Base-by-base conservation (phyloP, 441 rosid genomes). In the Francoa sonchifolia region DNA sequence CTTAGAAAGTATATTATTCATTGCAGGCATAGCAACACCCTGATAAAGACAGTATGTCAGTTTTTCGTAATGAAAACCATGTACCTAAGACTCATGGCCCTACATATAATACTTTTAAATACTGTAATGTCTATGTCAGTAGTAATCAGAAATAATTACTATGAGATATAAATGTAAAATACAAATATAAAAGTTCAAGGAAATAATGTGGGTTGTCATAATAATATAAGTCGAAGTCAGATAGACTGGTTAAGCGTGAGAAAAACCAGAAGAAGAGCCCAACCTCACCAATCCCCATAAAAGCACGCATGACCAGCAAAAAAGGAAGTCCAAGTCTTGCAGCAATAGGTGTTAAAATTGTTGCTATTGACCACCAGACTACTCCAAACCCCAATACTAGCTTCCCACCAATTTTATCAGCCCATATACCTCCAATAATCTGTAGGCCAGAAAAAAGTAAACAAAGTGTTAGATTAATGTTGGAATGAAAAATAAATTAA, bases 21-120 rank as follows among this genome's bases (percentile, higher is more conserved):
- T 89, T 34, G 98, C 96, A 59, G 98, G 98, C 98, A 89, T 89
- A 34, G 98, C 98, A 58, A 89, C 98, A 57, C 98, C 98, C 98
- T 89, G 80, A 6, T 55, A 15, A 52, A 18, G 50, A 67, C n/a
- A n/a, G n/a, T n/a, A n/a, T n/a, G n/a, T n/a, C n/a, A n/a, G n/a
- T n/a, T n/a, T n/a, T n/a, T n/a, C n/a, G n/a, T n/a, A n/a, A n/a
- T n/a, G n/a, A n/a, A n/a, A n/a, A n/a, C n/a, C n/a, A n/a, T n/a
- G n/a, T n/a, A n/a, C n/a, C n/a, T n/a, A n/a, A n/a, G n/a, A n/a
- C n/a, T n/a, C n/a, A n/a, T n/a, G n/a, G n/a, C n/a, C n/a, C n/a
- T n/a, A n/a, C n/a, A n/a, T n/a, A n/a, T n/a, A n/a, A n/a, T n/a
- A n/a, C n/a, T n/a, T n/a, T n/a, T n/a, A n/a, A n/a, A n/a, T n/a